Evolutionary conservation across 257 asterid genomes (phyloP).

Genomic region (Anisodus acutangulus): DNA sequence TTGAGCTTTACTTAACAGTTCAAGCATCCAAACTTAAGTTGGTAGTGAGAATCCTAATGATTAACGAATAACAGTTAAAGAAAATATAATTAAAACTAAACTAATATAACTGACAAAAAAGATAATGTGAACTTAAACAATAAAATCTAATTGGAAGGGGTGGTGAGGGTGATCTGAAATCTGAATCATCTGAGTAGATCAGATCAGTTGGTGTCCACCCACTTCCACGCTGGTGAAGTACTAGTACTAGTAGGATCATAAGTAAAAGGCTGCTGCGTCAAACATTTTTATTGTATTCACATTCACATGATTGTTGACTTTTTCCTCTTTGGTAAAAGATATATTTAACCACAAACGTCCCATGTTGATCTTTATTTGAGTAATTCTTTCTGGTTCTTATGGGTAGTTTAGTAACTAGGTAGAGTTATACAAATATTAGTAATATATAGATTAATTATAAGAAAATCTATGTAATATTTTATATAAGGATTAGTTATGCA

Average conservation of each 20-base stretch:
- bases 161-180: background rate
- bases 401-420: no score
- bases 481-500: no score
- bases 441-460: no score
- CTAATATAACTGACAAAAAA: background rate
- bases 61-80: background rate
- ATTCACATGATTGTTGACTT: constrained; percentile 18
- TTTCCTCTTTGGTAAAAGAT: background rate
- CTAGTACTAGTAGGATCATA: background rate
- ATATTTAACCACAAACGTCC: background rate
- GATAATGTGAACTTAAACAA: background rate
- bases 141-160: background rate
- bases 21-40: background rate
- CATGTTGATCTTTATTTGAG: background rate
- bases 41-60: constrained; percentile 2
- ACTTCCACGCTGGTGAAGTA: background rate
- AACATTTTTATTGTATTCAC: background rate
- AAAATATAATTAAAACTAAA: background rate
- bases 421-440: no score
- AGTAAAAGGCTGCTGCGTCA: background rate
- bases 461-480: no score
- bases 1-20: background rate
- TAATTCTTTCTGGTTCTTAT: background rate
- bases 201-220: constrained; percentile 23
- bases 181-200: constrained; percentile 4